phyloP scores from a whole-genome alignment of 352 stramenopile genomes.

The Phytopythium cucurbitacearum region DNA sequence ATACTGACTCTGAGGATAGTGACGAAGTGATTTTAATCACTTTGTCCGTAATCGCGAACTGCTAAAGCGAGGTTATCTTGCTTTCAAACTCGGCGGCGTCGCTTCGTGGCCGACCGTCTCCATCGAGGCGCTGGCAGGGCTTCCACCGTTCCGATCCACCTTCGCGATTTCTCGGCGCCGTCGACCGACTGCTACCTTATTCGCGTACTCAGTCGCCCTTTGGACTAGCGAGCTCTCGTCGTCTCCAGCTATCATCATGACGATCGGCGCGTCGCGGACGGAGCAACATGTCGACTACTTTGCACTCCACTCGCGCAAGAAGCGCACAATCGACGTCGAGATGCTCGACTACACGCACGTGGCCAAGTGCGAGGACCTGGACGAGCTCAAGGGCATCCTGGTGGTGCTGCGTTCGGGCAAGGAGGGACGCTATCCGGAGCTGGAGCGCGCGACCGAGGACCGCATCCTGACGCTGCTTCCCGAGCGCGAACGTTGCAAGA shows the following conservation, averaged over 20 bases:
- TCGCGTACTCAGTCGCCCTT: too few relatives aligned
- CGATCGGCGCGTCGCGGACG: constrained; percentile 13
- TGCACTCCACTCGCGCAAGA: constrained; percentile 68
- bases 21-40: too few relatives aligned
- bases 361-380: constrained; percentile 67
- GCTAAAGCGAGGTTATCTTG: too few relatives aligned
- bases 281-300: constrained; percentile 61
- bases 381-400: constrained; percentile 88
- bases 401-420: constrained; percentile 82
- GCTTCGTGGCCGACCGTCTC: too few relatives aligned
- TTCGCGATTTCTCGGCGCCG: too few relatives aligned
- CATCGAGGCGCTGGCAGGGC: too few relatives aligned
- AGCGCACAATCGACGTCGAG: constrained; percentile 68
- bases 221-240: not conserved
- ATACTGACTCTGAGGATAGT: not conserved
- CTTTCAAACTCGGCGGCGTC: too few relatives aligned
- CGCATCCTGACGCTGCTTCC: constrained; percentile 79
- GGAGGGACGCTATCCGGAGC: constrained; percentile 86
- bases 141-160: too few relatives aligned
- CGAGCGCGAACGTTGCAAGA: constrained; percentile 66
- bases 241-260: constrained; percentile 17
- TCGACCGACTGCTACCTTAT: too few relatives aligned
- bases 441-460: constrained; percentile 80
- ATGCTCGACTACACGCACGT: constrained; percentile 93
- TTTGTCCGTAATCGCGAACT: too few relatives aligned